Percentiles rank a stretch among this genome's conserved stretches.
Evolutionary conservation across 176 grass and related monocot species (phyloP).

Genomic region (Rhynchospora breviuscula): DNA sequence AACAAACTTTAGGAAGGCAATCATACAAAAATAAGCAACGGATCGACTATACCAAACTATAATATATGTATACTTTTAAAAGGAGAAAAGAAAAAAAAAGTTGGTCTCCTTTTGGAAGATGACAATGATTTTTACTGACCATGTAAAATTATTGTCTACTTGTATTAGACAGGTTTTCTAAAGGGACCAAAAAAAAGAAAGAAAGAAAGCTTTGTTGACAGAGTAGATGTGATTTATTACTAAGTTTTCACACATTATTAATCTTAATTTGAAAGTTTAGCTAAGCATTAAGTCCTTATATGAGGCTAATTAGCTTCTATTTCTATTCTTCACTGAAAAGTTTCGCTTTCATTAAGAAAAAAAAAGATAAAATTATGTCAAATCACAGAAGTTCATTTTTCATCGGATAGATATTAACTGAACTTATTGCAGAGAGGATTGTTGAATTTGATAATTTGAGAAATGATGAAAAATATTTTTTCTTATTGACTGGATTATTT

Average conservation of each 20-base stretch:
- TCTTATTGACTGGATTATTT: too few relatives aligned
- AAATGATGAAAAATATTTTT: too few relatives aligned
- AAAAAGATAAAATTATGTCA: not conserved
- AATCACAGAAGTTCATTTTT: not conserved
- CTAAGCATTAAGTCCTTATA: not conserved
- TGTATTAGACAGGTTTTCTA: not conserved
- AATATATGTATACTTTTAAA: conserved; percentile 4
- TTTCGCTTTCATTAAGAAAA: not conserved
- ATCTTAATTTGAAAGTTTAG: not conserved
- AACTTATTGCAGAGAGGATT: not conserved
- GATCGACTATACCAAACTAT: not conserved
- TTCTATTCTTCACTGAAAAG: not conserved
- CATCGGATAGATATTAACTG: not conserved
- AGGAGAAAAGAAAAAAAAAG: not conserved
- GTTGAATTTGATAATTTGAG: too few relatives aligned
- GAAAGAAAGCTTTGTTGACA: not conserved
- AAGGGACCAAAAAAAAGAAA: not conserved
- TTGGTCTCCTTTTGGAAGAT: not conserved
- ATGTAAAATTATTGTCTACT: not conserved
- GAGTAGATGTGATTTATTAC: not conserved
- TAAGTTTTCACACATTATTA: not conserved
- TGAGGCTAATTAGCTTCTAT: not conserved
- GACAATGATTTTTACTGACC: not conserved
- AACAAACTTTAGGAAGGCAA: not conserved
- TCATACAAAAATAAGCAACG: not conserved